These are phyloP conservation scores for Russula virescens DNA, from an alignment of 768 basidiomycete species.

Conservation along the genomic window DNA sequence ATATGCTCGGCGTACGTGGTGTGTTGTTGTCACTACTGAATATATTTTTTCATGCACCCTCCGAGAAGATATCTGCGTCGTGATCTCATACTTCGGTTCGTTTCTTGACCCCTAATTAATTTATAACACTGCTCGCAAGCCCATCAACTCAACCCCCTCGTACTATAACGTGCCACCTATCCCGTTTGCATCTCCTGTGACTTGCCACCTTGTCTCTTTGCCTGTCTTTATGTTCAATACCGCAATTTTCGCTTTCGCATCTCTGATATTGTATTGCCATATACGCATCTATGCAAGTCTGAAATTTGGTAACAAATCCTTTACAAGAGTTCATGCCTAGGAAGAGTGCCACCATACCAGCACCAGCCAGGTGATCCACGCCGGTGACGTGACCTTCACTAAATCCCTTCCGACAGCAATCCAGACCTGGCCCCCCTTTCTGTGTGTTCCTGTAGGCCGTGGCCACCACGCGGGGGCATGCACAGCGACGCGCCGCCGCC, in stretches of 20 bases:
- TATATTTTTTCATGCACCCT: too few relatives aligned
- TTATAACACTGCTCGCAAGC: too few relatives aligned
- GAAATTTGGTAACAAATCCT: neutral
- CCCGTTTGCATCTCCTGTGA: neutral
- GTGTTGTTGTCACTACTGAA: too few relatives aligned
- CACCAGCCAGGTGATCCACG: constrained; percentile 4
- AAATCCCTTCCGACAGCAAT: constrained; percentile 12
- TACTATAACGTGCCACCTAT: neutral
- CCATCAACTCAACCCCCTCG: too few relatives aligned
- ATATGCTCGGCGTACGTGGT: too few relatives aligned
- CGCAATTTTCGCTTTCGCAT: neutral
- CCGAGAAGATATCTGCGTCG: too few relatives aligned
- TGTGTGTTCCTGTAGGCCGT: neutral
- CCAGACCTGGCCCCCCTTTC: constrained; percentile 8
- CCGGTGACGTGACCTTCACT: constrained; percentile 12
- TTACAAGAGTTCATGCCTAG: neutral
- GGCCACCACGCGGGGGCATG: constrained; percentile 33
- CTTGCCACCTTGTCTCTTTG: neutral
- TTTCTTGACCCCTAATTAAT: too few relatives aligned
- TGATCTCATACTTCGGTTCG: too few relatives aligned
- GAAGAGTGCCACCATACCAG: constrained; percentile 17
- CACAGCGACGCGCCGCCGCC: constrained; percentile 49
- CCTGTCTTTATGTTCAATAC: too few relatives aligned
- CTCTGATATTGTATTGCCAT: neutral
- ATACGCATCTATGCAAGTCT: neutral